Evolutionary conservation across 495 filamentous ascomycete species (phyloP).

Genomic region (Neurospora tetraspora): DNA sequence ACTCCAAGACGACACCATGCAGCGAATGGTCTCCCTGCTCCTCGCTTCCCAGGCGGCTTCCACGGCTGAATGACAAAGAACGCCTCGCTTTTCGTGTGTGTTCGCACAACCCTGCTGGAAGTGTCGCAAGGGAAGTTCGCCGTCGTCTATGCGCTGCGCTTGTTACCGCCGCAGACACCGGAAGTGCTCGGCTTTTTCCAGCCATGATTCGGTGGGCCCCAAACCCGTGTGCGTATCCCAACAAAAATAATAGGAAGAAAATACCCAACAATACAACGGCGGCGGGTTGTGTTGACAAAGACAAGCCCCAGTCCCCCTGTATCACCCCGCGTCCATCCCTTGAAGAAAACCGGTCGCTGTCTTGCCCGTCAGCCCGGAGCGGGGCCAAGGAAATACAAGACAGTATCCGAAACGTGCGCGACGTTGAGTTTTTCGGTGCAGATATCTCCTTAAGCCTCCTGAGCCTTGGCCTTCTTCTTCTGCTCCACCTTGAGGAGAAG

Average conservation of each 20-base stretch:
- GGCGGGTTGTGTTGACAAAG: not conserved
- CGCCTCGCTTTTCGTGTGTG: not conserved
- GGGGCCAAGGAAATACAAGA: not conserved
- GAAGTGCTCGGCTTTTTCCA: not conserved
- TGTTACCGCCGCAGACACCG: not conserved
- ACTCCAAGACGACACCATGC: not conserved
- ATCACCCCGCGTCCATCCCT: not conserved
- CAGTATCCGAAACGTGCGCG: not conserved
- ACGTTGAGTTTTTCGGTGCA: not conserved
- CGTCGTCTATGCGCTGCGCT: not conserved
- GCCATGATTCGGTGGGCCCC: not conserved
- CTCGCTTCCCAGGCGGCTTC: not conserved
- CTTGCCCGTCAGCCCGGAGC: not conserved
- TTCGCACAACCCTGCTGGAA: not conserved
- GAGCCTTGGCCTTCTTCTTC: conserved; percentile 88
- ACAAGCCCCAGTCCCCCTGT: not conserved
- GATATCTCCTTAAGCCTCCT: conserved; percentile 36
- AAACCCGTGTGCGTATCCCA: not conserved
- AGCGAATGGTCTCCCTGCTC: not conserved
- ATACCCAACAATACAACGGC: not conserved
- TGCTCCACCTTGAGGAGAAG: conserved; percentile 97
- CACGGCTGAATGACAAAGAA: not conserved
- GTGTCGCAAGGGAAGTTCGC: not conserved
- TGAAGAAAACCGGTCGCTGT: not conserved
- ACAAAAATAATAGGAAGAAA: not conserved